A percentile compares a stretch with the other conserved stretches of the same genome.
phyloP scores from a whole-genome alignment of 768 basidiomycete species.

The Amanita fuliginea region DNA sequence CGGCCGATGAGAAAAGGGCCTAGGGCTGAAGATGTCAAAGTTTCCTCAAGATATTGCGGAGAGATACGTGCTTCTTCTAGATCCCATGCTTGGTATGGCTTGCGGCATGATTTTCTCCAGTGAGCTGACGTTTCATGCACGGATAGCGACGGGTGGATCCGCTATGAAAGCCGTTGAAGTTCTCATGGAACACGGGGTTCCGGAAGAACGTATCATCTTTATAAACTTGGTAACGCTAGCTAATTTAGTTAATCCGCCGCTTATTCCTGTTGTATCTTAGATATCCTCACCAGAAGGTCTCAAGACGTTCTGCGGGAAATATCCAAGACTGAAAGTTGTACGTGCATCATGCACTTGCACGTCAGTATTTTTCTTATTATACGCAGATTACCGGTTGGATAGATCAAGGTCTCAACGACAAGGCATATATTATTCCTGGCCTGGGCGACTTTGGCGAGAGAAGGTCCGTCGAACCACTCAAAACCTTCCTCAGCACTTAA shows the following conservation, averaged over 20 bases:
- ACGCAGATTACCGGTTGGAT: conserved; percentile 92
- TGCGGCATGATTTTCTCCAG: background rate
- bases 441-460: conserved; percentile 97
- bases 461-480: conserved; percentile 38
- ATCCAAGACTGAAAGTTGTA: conserved; percentile 70
- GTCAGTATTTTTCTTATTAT: background rate
- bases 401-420: conserved; percentile 84
- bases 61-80: conserved; percentile 88
- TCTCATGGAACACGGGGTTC: conserved; percentile 82
- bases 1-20: background rate
- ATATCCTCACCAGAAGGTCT: conserved; percentile 89
- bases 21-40: conserved; percentile 26
- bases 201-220: conserved; percentile 92
- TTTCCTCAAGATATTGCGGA: conserved; percentile 88
- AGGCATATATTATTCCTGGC: conserved; percentile 85
- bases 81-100: conserved; percentile 91
- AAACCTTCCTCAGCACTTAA: background rate
- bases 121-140: background rate
- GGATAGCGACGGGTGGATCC: conserved; percentile 84
- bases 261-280: conserved; percentile 24
- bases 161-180: conserved; percentile 98
- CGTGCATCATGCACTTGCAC: conserved; percentile 18
- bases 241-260: background rate
- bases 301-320: conserved; percentile 63
- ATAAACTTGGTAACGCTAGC: conserved; percentile 63